These are phyloP conservation scores for Anaeramoeba flamelloides DNA, from an alignment of 78 protist species.

Conservation along the genomic window DNA sequence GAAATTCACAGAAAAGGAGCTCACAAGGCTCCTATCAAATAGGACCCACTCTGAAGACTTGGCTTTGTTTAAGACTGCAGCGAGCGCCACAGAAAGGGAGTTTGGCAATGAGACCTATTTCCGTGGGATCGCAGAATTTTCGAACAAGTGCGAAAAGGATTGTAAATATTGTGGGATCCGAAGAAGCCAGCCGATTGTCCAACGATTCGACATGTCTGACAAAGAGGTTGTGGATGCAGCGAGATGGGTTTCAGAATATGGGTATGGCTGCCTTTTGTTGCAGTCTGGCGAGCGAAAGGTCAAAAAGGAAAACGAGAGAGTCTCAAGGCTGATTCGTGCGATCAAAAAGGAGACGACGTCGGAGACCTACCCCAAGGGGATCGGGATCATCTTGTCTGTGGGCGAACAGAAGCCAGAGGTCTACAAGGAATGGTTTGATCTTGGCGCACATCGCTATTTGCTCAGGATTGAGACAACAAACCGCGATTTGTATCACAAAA, in stretches of 20 bases:
- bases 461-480: slow-evolving; percentile 26
- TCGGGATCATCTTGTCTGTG: slow-evolving; percentile 8
- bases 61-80: background rate
- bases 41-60: background rate
- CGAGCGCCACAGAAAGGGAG: background rate
- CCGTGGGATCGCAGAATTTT: slow-evolving; percentile 25
- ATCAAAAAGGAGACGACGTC: background rate
- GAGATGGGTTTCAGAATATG: background rate
- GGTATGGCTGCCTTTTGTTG: slow-evolving; percentile 2
- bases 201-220: slow-evolving; percentile 2
- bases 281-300: slow-evolving; percentile 21
- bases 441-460: slow-evolving; percentile 16
- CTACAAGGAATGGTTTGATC: slow-evolving; percentile 2
- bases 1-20: background rate
- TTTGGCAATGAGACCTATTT: background rate
- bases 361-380: background rate
- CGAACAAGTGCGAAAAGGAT: slow-evolving; percentile 19
- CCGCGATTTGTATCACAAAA: background rate
- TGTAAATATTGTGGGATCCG: slow-evolving; percentile 31
- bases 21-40: background rate
- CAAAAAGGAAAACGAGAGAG: background rate
- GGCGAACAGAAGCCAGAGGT: slow-evolving; percentile 7
- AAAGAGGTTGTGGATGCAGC: slow-evolving; percentile 12
- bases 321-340: background rate
- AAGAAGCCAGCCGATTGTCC: background rate